A percentile compares a stretch with the other conserved stretches of the same genome.
phyloP scores from a whole-genome alignment of 352 stramenopile species.

The Phytophthora crassamura region DNA sequence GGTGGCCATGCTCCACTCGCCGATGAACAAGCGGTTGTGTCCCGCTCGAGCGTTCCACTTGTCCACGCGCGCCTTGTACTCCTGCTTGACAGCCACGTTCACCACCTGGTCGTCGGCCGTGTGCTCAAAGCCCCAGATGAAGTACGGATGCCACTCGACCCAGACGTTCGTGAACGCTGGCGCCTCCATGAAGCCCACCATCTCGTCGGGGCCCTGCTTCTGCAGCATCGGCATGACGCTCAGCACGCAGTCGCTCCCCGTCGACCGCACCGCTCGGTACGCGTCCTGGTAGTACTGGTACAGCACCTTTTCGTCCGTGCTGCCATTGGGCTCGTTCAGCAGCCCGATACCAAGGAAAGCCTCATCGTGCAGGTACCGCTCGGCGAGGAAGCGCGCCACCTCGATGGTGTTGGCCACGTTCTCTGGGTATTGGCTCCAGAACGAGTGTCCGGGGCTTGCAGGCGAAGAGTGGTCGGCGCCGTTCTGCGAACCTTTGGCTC shows the following conservation, averaged over 20 bases:
- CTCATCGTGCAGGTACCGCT: constrained; percentile 65
- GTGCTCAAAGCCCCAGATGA: constrained; percentile 81
- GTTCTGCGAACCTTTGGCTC: constrained; percentile 64
- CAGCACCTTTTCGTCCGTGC: constrained; percentile 53
- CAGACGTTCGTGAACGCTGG: constrained; percentile 75
- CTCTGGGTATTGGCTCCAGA: constrained; percentile 65
- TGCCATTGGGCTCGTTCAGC: constrained; percentile 69
- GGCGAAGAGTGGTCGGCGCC: constrained; percentile 49
- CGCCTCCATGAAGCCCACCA: constrained; percentile 62
- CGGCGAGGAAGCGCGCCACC: constrained; percentile 57
- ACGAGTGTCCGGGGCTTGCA: constrained; percentile 43
- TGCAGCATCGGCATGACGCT: constrained; percentile 65
- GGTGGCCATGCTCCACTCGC: constrained; percentile 64
- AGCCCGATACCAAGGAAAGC: constrained; percentile 80
- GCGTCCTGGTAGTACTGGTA: constrained; percentile 82
- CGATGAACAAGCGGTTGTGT: constrained; percentile 60
- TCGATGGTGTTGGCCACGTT: constrained; percentile 70
- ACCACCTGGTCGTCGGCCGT: constrained; percentile 57
- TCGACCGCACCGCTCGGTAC: constrained; percentile 62
- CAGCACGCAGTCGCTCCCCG: constrained; percentile 72
- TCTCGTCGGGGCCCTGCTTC: constrained; percentile 62
- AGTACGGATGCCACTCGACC: constrained; percentile 86
- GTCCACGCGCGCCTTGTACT: constrained; percentile 37
- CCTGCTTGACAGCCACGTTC: constrained; percentile 35
- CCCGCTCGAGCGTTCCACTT: constrained; percentile 42